Evolutionary conservation across 805 yeast genomes (phyloP).

Genomic region (Teunomyces lycoperdinae): DNA sequence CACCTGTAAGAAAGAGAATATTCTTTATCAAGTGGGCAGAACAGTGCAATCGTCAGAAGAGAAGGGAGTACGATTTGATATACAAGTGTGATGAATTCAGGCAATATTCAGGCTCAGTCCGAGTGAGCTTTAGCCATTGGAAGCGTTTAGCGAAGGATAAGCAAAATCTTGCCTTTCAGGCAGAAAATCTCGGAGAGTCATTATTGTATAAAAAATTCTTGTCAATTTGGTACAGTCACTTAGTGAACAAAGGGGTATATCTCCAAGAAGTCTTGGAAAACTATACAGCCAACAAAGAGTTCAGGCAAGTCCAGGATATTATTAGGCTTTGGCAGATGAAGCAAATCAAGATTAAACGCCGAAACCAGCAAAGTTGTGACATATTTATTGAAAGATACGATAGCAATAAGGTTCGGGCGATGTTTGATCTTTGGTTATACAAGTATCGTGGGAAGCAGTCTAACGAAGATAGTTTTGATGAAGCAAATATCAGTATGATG

Average conservation of each 20-base stretch:
- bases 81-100: conserved; percentile 6
- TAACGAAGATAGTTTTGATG: conserved; percentile 8
- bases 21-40: conserved; percentile 21
- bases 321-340: conserved; percentile 37
- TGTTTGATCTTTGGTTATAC: conserved; percentile 38
- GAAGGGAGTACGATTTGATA: conserved; percentile 8
- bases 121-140: conserved; percentile 15
- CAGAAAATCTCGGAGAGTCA: conserved; percentile 16
- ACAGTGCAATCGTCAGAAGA: conserved; percentile 12
- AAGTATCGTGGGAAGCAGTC: conserved; percentile 17
- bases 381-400: conserved; percentile 34
- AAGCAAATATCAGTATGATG: conserved; percentile 18
- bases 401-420: conserved; percentile 19
- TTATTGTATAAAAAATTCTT: conserved; percentile 25
- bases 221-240: conserved; percentile 35
- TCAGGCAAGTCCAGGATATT: conserved; percentile 20
- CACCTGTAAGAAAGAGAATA: conserved; percentile 11
- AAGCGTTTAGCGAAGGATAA: background rate
- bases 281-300: conserved; percentile 25
- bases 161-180: conserved; percentile 7
- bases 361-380: conserved; percentile 35
- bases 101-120: background rate
- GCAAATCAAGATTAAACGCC: conserved; percentile 26
- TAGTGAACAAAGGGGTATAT: conserved; percentile 18
- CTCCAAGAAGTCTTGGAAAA: conserved; percentile 32